Conservation (phyloP, 2,329 filamentous ascomycete species). For the Monilinia polystroma region DNA sequence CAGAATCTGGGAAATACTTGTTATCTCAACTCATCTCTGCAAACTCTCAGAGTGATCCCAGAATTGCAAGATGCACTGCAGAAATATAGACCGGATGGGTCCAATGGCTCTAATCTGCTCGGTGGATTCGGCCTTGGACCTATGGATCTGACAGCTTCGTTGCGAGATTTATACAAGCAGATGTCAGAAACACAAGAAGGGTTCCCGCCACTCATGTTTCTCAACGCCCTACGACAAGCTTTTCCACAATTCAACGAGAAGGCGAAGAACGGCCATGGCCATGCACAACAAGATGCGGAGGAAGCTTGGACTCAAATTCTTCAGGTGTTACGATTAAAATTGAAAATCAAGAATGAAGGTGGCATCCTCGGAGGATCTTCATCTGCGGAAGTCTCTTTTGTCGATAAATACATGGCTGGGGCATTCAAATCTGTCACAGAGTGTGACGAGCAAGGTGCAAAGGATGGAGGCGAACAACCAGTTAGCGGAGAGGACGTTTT, state of each 20-base stretch:
- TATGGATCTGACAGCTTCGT: slow-evolving; percentile 68
- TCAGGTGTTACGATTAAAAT: slow-evolving; percentile 73
- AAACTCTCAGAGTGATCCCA: slow-evolving; percentile 82
- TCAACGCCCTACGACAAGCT: slow-evolving; percentile 72
- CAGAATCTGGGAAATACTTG: slow-evolving; percentile 96
- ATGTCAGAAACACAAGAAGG: slow-evolving; percentile 88
- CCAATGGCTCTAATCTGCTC: slow-evolving; percentile 37
- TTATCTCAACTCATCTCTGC: slow-evolving; percentile 97
- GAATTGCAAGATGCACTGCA: slow-evolving; percentile 80
- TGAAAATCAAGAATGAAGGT: slow-evolving; percentile 60
- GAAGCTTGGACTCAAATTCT: slow-evolving; percentile 98
- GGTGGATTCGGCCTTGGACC: slow-evolving; percentile 50
- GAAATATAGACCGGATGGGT: slow-evolving; percentile 53
- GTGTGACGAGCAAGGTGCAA: slow-evolving; percentile 79
- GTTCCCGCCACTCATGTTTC: slow-evolving; percentile 79
- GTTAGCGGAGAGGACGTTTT: slow-evolving; percentile 71
- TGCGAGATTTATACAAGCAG: slow-evolving; percentile 81
- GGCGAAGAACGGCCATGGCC: slow-evolving; percentile 77
- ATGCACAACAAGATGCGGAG: slow-evolving; percentile 97
- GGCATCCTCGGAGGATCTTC: slow-evolving; percentile 51
- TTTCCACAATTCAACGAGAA: slow-evolving; percentile 94
- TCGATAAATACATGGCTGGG: slow-evolving; percentile 89
- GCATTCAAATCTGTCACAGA: slow-evolving; percentile 74
- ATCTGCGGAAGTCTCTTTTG: slow-evolving; percentile 63
- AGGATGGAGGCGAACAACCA: slow-evolving; percentile 70